phyloP scores from a whole-genome alignment of 2,329 filamentous ascomycete genomes.

The Nothopassalora personata region DNA sequence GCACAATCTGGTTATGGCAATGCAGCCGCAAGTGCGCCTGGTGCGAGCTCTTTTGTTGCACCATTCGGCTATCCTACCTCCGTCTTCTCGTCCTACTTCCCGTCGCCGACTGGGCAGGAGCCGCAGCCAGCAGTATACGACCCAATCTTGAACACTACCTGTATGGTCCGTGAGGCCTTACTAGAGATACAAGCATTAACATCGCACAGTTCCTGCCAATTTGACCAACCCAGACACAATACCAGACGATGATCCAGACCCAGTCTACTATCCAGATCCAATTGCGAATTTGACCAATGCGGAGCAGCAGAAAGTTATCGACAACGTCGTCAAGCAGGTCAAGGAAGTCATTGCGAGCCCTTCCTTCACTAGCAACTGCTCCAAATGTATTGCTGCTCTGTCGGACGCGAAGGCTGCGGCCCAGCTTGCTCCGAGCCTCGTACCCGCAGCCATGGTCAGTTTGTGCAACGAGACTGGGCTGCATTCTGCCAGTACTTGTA shows the following conservation, averaged over 20 bases:
- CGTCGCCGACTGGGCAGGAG: conserved; percentile 43
- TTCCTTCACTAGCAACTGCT: conserved; percentile 41
- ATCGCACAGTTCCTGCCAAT: conserved; percentile 37
- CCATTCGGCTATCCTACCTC: conserved; percentile 48
- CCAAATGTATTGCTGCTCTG: conserved; percentile 50
- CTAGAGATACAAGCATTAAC: not conserved
- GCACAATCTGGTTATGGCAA: conserved; percentile 10
- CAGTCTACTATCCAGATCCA: conserved; percentile 46
- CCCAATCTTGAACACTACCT: conserved; percentile 51
- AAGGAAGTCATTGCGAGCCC: conserved; percentile 37
- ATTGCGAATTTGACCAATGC: conserved; percentile 41
- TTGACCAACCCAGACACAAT: conserved; percentile 52
- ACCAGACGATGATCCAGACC: conserved; percentile 46
- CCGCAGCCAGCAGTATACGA: conserved; percentile 50
- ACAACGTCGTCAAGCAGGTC: conserved; percentile 42
- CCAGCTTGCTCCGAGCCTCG: conserved; percentile 43
- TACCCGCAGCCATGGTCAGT: conserved; percentile 48
- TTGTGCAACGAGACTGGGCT: conserved; percentile 48
- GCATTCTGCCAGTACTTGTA: conserved; percentile 45
- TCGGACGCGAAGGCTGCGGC: conserved; percentile 49
- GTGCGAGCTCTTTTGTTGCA: conserved; percentile 35
- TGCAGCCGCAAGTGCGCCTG: conserved; percentile 3
- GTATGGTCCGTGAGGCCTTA: not conserved
- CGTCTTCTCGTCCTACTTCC: conserved; percentile 48
- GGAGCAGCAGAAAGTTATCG: conserved; percentile 40